These are phyloP conservation scores for Melampsora americana DNA, from an alignment of 1,284 basidiomycete species.

Conservation along the genomic window DNA sequence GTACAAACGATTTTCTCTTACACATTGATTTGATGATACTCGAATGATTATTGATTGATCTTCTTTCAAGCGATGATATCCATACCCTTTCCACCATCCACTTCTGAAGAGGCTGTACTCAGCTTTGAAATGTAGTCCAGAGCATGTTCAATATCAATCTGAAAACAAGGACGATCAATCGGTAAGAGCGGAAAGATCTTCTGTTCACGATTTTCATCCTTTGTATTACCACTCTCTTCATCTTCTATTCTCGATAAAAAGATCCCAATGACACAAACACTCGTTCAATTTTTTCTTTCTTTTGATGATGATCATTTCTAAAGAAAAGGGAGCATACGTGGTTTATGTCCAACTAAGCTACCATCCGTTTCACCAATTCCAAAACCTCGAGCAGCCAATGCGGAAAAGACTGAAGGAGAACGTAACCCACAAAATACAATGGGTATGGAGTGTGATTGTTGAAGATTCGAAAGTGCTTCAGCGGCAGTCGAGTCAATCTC, in stretches of 20 bases:
- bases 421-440: background rate
- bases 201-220: background rate
- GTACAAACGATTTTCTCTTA: too few species aligned
- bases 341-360: background rate
- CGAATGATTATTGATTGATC: too few species aligned
- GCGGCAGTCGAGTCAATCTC: background rate
- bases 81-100: too few species aligned
- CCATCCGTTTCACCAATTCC: background rate
- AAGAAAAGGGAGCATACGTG: too few species aligned
- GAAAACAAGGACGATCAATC: conserved; percentile 1
- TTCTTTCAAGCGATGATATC: too few species aligned
- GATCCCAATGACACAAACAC: too few species aligned
- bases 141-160: background rate
- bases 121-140: background rate
- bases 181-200: background rate
- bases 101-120: background rate
- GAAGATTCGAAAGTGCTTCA: background rate
- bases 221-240: too few species aligned
- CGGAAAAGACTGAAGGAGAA: background rate
- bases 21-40: too few species aligned
- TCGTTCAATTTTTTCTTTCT: background rate
- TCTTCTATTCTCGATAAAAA: too few species aligned
- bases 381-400: background rate
- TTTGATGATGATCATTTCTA: background rate
- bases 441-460: background rate